Evolutionary conservation across 148 eudicot species (phyloP).

Genomic region (Silene latifolia): DNA sequence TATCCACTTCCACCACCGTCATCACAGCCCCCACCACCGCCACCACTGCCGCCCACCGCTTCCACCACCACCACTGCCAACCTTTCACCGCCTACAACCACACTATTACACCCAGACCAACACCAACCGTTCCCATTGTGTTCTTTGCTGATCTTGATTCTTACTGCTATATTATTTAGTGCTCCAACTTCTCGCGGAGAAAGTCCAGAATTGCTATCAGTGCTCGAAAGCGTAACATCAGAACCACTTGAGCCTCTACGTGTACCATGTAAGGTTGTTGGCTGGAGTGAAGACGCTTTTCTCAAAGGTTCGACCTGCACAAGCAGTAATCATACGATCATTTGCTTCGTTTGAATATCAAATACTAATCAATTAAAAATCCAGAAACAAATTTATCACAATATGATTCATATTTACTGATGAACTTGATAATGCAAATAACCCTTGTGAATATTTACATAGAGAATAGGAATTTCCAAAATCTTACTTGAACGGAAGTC

Average conservation of each 20-base stretch:
- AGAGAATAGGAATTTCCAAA: background rate
- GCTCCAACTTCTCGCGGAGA: slow-evolving; percentile 52
- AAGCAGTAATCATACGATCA: slow-evolving; percentile 19
- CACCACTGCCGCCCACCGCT: no score
- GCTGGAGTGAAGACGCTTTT: slow-evolving; percentile 36
- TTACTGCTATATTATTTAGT: slow-evolving; percentile 26
- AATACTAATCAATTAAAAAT: background rate
- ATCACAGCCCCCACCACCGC: no score
- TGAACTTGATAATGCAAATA: background rate
- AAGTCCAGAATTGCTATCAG: slow-evolving; percentile 68
- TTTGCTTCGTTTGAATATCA: background rate
- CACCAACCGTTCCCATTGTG: slow-evolving; percentile 64
- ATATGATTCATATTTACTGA: slow-evolving; percentile 3
- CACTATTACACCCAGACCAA: no score
- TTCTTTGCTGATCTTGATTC: slow-evolving; percentile 44
- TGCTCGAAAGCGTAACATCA: slow-evolving; percentile 76
- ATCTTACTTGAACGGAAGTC: slow-evolving; percentile 57
- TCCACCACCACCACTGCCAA: no score
- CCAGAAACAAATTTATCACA: background rate
- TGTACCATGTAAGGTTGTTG: slow-evolving; percentile 40
- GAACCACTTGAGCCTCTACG: slow-evolving; percentile 75
- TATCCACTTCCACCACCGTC: no score
- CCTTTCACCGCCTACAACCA: no score
- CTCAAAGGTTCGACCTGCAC: slow-evolving; percentile 50
- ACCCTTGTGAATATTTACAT: background rate